A percentile compares a stretch with the other conserved stretches of the same genome.
Conservation (phyloP, 2,329 filamentous ascomycete species). For the Pyrenophora teres region DNA sequence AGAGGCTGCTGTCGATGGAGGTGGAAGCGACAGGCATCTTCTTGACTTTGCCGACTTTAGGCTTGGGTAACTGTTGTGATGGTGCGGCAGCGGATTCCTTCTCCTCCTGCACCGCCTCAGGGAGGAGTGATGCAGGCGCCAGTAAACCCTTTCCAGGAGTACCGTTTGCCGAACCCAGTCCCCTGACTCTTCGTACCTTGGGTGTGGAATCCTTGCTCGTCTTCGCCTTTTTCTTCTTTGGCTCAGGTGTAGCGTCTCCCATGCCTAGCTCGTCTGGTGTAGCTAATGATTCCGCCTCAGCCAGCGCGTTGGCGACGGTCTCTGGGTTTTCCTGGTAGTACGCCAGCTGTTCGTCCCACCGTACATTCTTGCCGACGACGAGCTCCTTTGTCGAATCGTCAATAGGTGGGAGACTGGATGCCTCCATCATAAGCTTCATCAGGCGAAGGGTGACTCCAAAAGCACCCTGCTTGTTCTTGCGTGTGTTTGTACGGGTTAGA, state of each 20-base stretch:
- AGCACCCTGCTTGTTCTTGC: constrained; percentile 56
- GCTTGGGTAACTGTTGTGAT: constrained; percentile 22
- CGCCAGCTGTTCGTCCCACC: constrained; percentile 54
- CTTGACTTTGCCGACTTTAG: constrained; percentile 27
- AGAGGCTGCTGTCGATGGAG: constrained; percentile 11
- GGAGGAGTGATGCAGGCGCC: constrained; percentile 35
- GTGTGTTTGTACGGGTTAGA: constrained; percentile 54
- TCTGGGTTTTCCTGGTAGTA: constrained; percentile 51
- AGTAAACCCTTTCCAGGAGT: constrained; percentile 46
- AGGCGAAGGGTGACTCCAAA: constrained; percentile 52
- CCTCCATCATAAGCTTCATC: constrained; percentile 47
- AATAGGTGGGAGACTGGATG: constrained; percentile 19
- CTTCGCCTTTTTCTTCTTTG: constrained; percentile 26
- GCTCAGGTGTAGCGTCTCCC: constrained; percentile 24
- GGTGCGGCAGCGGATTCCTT: constrained; percentile 19
- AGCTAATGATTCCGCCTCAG: constrained; percentile 38
- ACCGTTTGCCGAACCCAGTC: constrained; percentile 44
- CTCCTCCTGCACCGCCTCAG: constrained; percentile 33
- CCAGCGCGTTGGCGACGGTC: constrained; percentile 30
- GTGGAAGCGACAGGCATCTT: constrained; percentile 27
- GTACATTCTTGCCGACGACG: constrained; percentile 44
- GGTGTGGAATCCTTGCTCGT: constrained; percentile 36
- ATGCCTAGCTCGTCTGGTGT: constrained; percentile 42
- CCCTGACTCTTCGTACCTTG: constrained; percentile 37
- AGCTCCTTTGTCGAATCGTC: constrained; percentile 20